Evolutionary conservation across 164 flowering plant species (phyloP), one percentile per base, ranked within the genome.

Genomic region (Kingdonia uniflora): DNA sequence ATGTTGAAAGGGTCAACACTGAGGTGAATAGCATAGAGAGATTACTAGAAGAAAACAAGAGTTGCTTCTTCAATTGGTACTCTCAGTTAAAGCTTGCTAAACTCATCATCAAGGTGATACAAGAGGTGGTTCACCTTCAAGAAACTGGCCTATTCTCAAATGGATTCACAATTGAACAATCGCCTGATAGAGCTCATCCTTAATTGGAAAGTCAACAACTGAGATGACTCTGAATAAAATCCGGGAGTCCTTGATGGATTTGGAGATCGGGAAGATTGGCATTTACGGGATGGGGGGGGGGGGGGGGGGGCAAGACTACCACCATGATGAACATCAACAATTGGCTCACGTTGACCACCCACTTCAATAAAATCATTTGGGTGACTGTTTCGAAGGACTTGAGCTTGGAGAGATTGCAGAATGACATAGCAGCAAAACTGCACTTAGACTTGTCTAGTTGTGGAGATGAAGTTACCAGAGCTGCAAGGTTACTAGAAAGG

Each of bases 251-350:
- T 21, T 67, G 20, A 46, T 26, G 33, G 54, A 67, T 11, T 60
- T 52, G 2, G 16, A 21, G 14, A 33, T 58, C 37, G 50, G 57
- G 2, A 51, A 26, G 14, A 46, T 68, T 41, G 67, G 71, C 4
- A 29, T 59, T 1, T 63, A 51, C 37, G 71, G 67, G 6, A 55
- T 59, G n/a, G n/a, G n/a, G n/a, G n/a, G n/a, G n/a, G 58, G 71
- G 67, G 11, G 71, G 71, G 12, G 58, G 59, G n/a, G 71, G 71
- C 7, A 68, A 68, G 46, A 68, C 71, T 0, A 54, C 64, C 6
- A 51, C 58, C 22, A 12, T 63, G 49, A 63, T 37, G 49, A 11
- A 29, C 12, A 55, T 68, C 37, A 23, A 68, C 58, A 58, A 68
- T 46, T 53, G 26, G 20, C 20, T 68, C 19, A 16, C 19, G 1